Evolutionary conservation across 352 stramenopile genomes (phyloP).

Genomic region (Phytophthora lateralis): DNA sequence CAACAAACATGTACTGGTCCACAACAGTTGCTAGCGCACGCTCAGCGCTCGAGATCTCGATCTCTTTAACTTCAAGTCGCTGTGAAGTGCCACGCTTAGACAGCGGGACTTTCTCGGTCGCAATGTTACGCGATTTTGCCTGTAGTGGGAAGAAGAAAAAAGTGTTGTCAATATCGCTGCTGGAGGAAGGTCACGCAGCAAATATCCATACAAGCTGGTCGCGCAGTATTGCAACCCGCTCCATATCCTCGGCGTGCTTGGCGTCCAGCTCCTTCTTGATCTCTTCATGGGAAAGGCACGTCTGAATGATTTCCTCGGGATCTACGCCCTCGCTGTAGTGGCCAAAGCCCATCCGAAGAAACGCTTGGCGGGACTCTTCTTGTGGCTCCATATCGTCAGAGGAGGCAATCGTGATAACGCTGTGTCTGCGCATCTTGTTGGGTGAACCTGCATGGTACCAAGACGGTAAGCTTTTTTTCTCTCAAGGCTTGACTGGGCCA

Average conservation of each 20-base stretch:
- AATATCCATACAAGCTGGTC: constrained; percentile 60
- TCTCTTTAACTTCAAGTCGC: constrained; percentile 69
- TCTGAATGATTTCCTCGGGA: constrained; percentile 71
- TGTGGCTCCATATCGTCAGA: constrained; percentile 32
- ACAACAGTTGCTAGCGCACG: constrained; percentile 67
- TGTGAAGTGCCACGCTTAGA: constrained; percentile 72
- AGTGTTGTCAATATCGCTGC: neutral
- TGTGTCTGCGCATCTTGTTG: constrained; percentile 17
- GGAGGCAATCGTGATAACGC: neutral
- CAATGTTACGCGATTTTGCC: constrained; percentile 54
- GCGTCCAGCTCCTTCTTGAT: constrained; percentile 71
- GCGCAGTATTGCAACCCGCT: constrained; percentile 54
- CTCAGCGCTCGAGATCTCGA: constrained; percentile 69
- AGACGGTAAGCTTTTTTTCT: neutral
- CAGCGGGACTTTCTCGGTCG: constrained; percentile 55
- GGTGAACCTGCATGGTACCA: constrained; percentile 14
- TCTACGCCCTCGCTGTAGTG: constrained; percentile 58
- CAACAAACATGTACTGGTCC: constrained; percentile 85
- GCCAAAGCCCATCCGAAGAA: constrained; percentile 74
- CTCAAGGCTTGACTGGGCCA: neutral
- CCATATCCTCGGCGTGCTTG: constrained; percentile 67
- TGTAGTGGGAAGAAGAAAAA: constrained; percentile 13
- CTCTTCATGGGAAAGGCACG: constrained; percentile 67
- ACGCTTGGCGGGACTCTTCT: constrained; percentile 59
- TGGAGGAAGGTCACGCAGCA: neutral